Evolutionary conservation across 768 basidiomycete genomes (phyloP).

Genomic region (Naganishia kalamii): DNA sequence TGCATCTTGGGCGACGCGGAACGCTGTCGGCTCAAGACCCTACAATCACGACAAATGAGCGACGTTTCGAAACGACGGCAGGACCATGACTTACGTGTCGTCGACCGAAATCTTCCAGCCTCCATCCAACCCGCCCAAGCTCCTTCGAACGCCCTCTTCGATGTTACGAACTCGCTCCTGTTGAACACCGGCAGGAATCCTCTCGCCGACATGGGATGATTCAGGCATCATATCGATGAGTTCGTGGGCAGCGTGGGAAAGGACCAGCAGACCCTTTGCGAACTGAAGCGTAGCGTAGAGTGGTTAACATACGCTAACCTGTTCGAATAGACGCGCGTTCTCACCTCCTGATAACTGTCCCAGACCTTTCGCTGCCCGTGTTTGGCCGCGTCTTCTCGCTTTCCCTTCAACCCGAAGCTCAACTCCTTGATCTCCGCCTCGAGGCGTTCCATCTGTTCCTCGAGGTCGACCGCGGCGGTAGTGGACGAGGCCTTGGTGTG

Average conservation of each 20-base stretch:
- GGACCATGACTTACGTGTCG: slow-evolving; percentile 18
- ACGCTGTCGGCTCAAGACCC: neutral
- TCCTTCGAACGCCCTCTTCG: slow-evolving; percentile 25
- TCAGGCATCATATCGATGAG: slow-evolving; percentile 17
- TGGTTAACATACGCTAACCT: neutral
- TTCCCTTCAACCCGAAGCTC: slow-evolving; percentile 13
- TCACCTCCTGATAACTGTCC: slow-evolving; percentile 24
- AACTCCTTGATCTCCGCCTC: slow-evolving; percentile 19
- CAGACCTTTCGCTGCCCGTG: slow-evolving; percentile 14
- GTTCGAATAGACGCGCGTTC: neutral
- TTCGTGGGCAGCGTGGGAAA: slow-evolving; percentile 18
- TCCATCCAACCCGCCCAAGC: slow-evolving; percentile 20
- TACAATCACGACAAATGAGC: neutral
- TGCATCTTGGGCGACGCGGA: neutral
- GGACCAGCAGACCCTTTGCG: slow-evolving; percentile 16
- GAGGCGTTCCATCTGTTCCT: slow-evolving; percentile 14
- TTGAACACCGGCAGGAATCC: slow-evolving; percentile 14
- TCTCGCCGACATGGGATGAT: neutral
- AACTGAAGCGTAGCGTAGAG: neutral
- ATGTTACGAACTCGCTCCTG: slow-evolving; percentile 16
- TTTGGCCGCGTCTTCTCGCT: slow-evolving; percentile 20
- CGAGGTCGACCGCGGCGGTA: neutral
- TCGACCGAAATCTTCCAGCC: slow-evolving; percentile 21
- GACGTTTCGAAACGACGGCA: no score
- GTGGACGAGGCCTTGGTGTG: slow-evolving; percentile 11